Evolutionary conservation across 2,329 filamentous ascomycete genomes (phyloP), one percentile per base, ranked within the genome.

Genomic region (Helotiales sp.): DNA sequence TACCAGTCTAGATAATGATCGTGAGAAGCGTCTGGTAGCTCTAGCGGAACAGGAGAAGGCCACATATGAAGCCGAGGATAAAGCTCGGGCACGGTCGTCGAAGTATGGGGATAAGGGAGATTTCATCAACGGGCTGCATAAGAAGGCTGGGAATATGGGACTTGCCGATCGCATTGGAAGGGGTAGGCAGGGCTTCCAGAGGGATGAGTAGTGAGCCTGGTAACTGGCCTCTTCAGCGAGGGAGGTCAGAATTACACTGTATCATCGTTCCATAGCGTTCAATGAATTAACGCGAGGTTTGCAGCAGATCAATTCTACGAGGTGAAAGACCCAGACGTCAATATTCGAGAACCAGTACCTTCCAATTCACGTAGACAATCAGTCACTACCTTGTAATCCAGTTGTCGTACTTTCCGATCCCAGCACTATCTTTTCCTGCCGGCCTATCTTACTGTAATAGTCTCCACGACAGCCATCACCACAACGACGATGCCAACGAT

Each of bases 1-100:
- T 4, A 84, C 83, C 0, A 87, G 90, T 11, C 82, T 96, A 57
- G 91, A 95, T 73, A 76, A 82, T n/a, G 89, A 91, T 72, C 88
- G 93, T 34, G 86, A 87, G 70, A 84, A 86, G 67, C 86, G 93
- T 26, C 81, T 96, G 10, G 86, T 87, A 0, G 87, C 87, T 0
- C 80, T 94, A 20, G 88, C 87, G 26, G 86, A 87, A 70, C 84
- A 84, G 68, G 93, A 96, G 72, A 84, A 86, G 58, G 82, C 81
- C 20, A 86, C 88, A 52, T 83, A 85, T 13, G 88, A 92, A 68
- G 86, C 87, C 0, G 93, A 96, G 63, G 87, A 93, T 32, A 81
- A 78, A 68, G 86, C 86, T 24, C 82, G 91, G 65, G 83, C 82
- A 57, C 80, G 82, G n/a, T 85, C 86, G 15, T 82, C 84, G 26